A percentile compares a stretch with the other conserved stretches of the same genome.
phyloP scores from a whole-genome alignment of 192 early-diverging fungal species.

The Coemansia sp. region DNA sequence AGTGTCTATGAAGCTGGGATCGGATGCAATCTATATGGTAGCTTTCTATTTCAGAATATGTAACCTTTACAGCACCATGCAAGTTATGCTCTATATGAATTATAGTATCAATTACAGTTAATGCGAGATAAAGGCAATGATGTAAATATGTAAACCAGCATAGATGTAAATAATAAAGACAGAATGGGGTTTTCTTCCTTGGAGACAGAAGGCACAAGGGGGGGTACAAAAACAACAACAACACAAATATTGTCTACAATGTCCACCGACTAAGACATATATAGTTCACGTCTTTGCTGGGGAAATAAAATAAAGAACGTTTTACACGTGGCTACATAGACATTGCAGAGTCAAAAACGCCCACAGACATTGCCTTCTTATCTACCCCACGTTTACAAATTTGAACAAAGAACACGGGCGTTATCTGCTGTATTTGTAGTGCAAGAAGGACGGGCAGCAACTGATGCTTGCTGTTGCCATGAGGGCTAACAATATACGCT shows the following conservation, averaged over 20 bases:
- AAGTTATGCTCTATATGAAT: background rate
- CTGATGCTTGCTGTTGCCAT: background rate
- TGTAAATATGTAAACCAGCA: background rate
- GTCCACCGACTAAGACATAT: background rate
- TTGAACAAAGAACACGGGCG: background rate
- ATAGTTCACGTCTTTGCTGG: background rate
- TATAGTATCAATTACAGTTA: background rate
- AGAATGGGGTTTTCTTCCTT: background rate
- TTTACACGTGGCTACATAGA: no score
- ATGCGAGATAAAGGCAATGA: background rate
- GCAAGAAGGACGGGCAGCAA: no score
- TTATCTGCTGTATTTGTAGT: background rate
- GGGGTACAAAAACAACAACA: background rate
- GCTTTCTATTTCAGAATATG: background rate
- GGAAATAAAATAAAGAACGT: background rate
- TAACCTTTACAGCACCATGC: background rate
- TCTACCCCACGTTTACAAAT: background rate
- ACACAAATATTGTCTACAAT: background rate
- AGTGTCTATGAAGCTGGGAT: background rate
- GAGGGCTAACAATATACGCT: background rate
- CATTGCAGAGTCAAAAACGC: no score
- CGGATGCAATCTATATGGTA: background rate
- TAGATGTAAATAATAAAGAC: background rate
- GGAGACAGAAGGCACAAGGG: background rate
- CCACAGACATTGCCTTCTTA: no score